Conservation (phyloP, 306 rosid genomes). For the Trifolium repens region DNA sequence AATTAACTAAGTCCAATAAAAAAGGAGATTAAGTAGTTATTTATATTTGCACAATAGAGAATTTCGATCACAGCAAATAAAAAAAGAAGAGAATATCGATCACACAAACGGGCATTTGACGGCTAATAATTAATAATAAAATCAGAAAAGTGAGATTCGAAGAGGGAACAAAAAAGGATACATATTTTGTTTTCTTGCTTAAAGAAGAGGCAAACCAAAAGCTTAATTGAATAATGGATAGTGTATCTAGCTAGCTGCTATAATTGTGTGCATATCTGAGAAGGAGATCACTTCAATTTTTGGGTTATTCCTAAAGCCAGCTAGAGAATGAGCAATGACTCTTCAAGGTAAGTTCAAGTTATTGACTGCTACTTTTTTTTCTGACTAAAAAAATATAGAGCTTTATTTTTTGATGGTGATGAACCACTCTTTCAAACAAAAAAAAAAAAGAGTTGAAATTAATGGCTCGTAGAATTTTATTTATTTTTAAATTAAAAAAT, state of each 20-base stretch:
- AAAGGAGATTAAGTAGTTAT: no score
- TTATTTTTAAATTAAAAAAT: conserved; percentile 10
- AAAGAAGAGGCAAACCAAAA: conserved; percentile 47
- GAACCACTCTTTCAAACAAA: neutral
- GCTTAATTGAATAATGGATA: conserved; percentile 53
- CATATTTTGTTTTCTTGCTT: conserved; percentile 48
- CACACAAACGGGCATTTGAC: no score
- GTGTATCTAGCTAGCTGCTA: conserved; percentile 40
- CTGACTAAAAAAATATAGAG: conserved; percentile 26
- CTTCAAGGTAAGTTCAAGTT: conserved; percentile 45
- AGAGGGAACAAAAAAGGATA: conserved; percentile 42
- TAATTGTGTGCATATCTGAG: conserved; percentile 57
- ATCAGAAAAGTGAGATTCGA: conserved; percentile 44
- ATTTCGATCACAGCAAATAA: no score
- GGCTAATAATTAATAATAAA: neutral
- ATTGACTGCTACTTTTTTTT: conserved; percentile 34
- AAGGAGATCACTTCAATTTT: conserved; percentile 55
- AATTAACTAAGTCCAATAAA: no score
- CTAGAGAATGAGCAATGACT: conserved; percentile 39
- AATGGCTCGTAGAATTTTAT: neutral
- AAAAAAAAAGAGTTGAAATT: conserved; percentile 17
- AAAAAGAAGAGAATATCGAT: no score
- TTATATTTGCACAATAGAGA: no score
- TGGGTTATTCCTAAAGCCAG: conserved; percentile 28
- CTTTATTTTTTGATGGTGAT: conserved; percentile 42